Evolutionary conservation across 768 basidiomycete genomes (phyloP).

Genomic region (Trametes gibbosa): DNA sequence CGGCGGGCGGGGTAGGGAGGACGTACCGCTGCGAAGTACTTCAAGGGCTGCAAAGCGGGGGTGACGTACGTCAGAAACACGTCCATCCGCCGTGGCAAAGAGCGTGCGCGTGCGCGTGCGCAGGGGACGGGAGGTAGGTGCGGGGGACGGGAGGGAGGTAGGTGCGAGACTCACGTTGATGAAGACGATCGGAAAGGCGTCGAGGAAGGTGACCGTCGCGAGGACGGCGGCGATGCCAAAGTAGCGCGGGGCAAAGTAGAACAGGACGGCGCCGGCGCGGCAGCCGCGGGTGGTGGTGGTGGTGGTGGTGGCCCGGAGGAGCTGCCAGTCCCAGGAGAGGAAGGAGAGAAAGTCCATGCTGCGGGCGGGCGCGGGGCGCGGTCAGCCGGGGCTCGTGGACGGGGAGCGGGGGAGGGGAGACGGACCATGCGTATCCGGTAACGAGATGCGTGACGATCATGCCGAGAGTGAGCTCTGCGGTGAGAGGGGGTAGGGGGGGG

Average conservation of each 20-base stretch:
- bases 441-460: conserved; percentile 4
- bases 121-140: no score
- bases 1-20: no score
- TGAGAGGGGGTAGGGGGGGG: neutral
- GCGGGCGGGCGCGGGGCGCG: neutral
- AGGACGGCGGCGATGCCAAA: conserved; percentile 1
- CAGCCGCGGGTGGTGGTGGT: conserved; percentile 7
- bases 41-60: neutral
- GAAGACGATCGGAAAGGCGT: neutral
- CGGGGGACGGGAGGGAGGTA: no score
- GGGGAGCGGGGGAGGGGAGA: neutral
- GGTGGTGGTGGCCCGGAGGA: neutral
- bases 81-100: no score
- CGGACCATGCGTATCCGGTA: conserved; percentile 8
- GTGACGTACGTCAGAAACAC: neutral
- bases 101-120: neutral
- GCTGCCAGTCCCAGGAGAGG: conserved; percentile 1
- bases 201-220: neutral
- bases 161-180: neutral
- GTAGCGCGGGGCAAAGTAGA: conserved; percentile 12
- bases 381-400: neutral
- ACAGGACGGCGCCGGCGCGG: neutral
- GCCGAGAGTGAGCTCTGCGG: neutral
- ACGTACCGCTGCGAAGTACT: neutral
- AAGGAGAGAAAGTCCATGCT: conserved; percentile 10